Percentiles rank a stretch among this genome's conserved stretches.
Evolutionary conservation across 2,329 filamentous ascomycete genomes (phyloP).

Genomic region (Dactylellina cionopaga): DNA sequence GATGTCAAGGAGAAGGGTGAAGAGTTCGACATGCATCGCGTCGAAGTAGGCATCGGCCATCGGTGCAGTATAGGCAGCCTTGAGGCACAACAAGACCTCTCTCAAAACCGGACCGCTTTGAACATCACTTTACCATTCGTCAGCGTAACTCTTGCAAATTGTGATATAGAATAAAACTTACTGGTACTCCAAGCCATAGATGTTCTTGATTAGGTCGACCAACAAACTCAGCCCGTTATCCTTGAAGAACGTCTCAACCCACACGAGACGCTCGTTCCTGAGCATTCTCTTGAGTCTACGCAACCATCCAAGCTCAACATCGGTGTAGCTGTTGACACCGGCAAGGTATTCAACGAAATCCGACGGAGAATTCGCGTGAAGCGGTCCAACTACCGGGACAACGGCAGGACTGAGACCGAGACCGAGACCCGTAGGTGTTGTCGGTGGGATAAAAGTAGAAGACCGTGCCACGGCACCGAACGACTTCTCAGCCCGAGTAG

Average conservation of each 20-base stretch:
- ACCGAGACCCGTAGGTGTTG: too few relatives aligned
- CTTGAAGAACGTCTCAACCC: slow-evolving; percentile 91
- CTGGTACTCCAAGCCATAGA: slow-evolving; percentile 94
- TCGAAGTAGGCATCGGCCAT: slow-evolving; percentile 83
- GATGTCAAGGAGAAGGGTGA: slow-evolving; percentile 86
- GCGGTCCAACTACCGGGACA: slow-evolving; percentile 17
- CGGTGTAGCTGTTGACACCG: slow-evolving; percentile 21
- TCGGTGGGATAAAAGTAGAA: neutral
- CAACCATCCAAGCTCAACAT: slow-evolving; percentile 91
- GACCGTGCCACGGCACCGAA: neutral
- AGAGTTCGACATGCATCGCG: slow-evolving; percentile 80
- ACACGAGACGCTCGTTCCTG: slow-evolving; percentile 92
- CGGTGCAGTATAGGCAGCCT: slow-evolving; percentile 91
- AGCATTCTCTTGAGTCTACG: slow-evolving; percentile 91
- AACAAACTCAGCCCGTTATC: slow-evolving; percentile 94
- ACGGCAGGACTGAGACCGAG: slow-evolving; percentile 6
- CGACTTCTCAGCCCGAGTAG: slow-evolving; percentile 30
- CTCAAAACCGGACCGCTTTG: slow-evolving; percentile 94
- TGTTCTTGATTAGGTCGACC: slow-evolving; percentile 65
- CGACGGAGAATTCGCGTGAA: slow-evolving; percentile 29
- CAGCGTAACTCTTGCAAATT: slow-evolving; percentile 58
- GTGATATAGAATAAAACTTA: slow-evolving; percentile 62
- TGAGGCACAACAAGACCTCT: slow-evolving; percentile 90
- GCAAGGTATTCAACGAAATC: slow-evolving; percentile 38
- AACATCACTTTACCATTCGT: slow-evolving; percentile 74